Evolutionary conservation across 1,284 basidiomycete species (phyloP).

Genomic region (Fistulinella cinereoalba): DNA sequence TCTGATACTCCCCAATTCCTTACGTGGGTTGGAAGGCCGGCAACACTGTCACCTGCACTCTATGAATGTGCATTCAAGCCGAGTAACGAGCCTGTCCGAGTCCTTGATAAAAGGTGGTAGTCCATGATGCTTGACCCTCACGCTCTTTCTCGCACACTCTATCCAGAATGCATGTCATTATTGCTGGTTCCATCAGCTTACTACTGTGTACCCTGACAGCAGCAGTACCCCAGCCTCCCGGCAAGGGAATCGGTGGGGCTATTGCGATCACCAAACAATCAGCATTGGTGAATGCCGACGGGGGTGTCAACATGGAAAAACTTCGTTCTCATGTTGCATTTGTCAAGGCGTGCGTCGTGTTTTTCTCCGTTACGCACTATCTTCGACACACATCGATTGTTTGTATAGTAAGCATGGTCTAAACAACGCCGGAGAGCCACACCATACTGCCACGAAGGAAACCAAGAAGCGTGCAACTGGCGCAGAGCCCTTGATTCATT

Average conservation of each 20-base stretch:
- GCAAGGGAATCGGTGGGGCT: not conserved
- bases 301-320: slow-evolving; percentile 5
- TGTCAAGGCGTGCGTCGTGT: slow-evolving; percentile 11
- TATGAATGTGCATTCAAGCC: too few relatives aligned
- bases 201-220: slow-evolving; percentile 7
- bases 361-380: not conserved
- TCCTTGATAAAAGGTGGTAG: too few relatives aligned
- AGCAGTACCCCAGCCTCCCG: not conserved
- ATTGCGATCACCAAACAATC: slow-evolving; percentile 20
- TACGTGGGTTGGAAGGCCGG: too few relatives aligned
- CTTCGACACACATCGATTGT: slow-evolving; percentile 14
- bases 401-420: slow-evolving; percentile 12
- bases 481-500: slow-evolving; percentile 17
- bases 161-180: slow-evolving; percentile 12
- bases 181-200: not conserved
- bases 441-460: slow-evolving; percentile 4
- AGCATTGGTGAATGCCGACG: slow-evolving; percentile 9
- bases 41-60: too few relatives aligned
- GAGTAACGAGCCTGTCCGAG: too few relatives aligned
- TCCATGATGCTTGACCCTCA: too few relatives aligned
- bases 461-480: slow-evolving; percentile 1
- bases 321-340: slow-evolving; percentile 15
- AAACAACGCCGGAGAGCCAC: slow-evolving; percentile 11
- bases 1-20: too few relatives aligned
- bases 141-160: too few relatives aligned